A percentile compares a stretch with the other conserved stretches of the same genome.
These are phyloP conservation scores for Cyclocybe aegerita DNA, from an alignment of 768 basidiomycete species.

Conservation along the genomic window DNA sequence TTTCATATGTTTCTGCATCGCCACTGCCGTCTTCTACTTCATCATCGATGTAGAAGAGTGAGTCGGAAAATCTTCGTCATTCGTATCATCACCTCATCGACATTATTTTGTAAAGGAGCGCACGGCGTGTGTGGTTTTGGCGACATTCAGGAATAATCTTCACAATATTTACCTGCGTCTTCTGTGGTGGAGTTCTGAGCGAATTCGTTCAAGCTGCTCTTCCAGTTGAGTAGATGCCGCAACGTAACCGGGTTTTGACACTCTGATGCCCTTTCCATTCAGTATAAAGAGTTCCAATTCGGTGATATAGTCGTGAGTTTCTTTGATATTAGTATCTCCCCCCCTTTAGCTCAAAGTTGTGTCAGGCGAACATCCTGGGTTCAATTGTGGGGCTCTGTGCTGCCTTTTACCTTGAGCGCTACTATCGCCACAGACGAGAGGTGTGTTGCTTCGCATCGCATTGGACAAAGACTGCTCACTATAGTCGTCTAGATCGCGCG, in stretches of 20 bases:
- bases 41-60: conserved; percentile 89
- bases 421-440: conserved; percentile 80
- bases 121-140: conserved; percentile 87
- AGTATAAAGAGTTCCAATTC: conserved; percentile 73
- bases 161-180: conserved; percentile 68
- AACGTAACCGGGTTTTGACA: not conserved
- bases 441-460: conserved; percentile 31
- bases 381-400: conserved; percentile 66
- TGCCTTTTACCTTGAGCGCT: conserved; percentile 67
- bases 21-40: conserved; percentile 83
- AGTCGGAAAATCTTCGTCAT: conserved; percentile 23
- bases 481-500: conserved; percentile 58
- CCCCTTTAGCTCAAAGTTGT: not conserved
- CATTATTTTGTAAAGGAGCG: conserved; percentile 47
- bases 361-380: conserved; percentile 79
- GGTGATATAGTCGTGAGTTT: conserved; percentile 65
- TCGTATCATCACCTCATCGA: not conserved
- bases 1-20: conserved; percentile 72
- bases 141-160: conserved; percentile 68
- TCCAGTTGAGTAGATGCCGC: conserved; percentile 49
- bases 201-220: conserved; percentile 80
- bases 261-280: conserved; percentile 2
- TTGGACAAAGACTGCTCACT: not conserved
- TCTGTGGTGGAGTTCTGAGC: conserved; percentile 79
- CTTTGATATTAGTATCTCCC: not conserved